These are phyloP conservation scores for Acanthamoeba royreba DNA, from an alignment of 208 protist species.

Conservation along the genomic window DNA sequence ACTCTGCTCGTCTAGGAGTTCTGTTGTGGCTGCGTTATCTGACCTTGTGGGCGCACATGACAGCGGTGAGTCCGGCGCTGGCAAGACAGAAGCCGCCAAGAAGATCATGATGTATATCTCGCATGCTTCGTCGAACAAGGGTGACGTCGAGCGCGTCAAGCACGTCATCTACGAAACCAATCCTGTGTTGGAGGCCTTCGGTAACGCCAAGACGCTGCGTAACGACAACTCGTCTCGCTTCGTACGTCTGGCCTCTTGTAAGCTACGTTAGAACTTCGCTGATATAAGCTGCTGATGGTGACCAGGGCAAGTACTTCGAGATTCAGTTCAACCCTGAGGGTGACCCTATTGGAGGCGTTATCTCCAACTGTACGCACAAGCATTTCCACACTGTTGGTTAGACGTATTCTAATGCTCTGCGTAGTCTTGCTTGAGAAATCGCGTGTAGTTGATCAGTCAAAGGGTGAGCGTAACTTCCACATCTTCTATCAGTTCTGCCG, in stretches of 20 bases:
- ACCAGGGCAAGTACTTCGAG: constrained; percentile 75
- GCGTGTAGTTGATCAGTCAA: constrained; percentile 70
- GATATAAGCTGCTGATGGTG: neutral
- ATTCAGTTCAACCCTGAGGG: constrained; percentile 68
- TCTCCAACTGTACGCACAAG: constrained; percentile 57
- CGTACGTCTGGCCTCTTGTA: neutral
- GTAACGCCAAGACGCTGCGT: constrained; percentile 70
- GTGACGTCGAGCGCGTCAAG: constrained; percentile 90
- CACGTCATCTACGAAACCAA: constrained; percentile 85
- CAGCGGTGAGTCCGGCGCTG: constrained; percentile 92
- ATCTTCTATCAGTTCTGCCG: constrained; percentile 83
- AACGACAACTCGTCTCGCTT: constrained; percentile 83
- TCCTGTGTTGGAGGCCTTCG: constrained; percentile 74
- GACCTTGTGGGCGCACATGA: neutral
- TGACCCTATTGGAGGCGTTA: constrained; percentile 53
- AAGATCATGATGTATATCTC: constrained; percentile 91
- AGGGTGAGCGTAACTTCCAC: constrained; percentile 84
- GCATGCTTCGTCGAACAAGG: constrained; percentile 51
- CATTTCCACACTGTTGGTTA: neutral
- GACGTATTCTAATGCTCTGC: no score
- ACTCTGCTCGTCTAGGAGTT: neutral
- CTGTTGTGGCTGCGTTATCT: neutral
- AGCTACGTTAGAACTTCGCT: neutral
- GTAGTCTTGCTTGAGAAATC: constrained; percentile 60
- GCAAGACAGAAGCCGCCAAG: constrained; percentile 96